Base-by-base conservation (phyloP, 208 protist species). In the Trypanosoma theileri region DNA sequence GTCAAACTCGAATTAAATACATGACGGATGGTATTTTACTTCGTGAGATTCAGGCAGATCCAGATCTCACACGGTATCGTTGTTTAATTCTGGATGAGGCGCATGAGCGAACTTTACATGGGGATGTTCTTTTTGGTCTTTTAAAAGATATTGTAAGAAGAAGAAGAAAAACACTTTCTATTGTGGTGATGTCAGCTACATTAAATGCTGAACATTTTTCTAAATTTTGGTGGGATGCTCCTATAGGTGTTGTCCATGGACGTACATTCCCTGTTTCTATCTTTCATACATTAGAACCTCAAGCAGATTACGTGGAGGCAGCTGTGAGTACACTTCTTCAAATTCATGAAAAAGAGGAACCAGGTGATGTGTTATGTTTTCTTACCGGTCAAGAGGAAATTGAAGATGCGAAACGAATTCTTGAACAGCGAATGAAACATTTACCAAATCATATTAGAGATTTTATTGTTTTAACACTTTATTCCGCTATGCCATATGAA, bases 41-140 rank as follows among this genome's bases (percentile, higher is more conserved):
- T 4, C 93, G 98, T 46, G 97, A 99, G 73, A 94, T 98, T 28
- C 90, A 98, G 67, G 59, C 85, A 0, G 96, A 99, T 77, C 85
- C 93, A 11, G 66, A 84, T n/a, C 73, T 99, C 40, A 52, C 52
- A 35, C 77, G 93, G 52, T 99, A 99, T 77, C 85, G 86, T 51
- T 95, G 97, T 59, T 94, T 99, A 40, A 99, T 99, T 61, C 89
- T 99, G n/a, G 99, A 99, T 85, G 99, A 99, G 86, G 98, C 98
- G 14, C 98, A 99, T 87, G 98, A 99, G 85, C 86, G 98, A 44
- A 99, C 98, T 6, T 89, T 99, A 57, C 89, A 97, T 70, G 89
- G 88, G 12, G 95, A 98, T 66, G 86, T 97, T 0, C 78, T 98
- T 17, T 96, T 97, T 77, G 93, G 92, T 26, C 68, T 98, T 51